These are phyloP conservation scores for Flaveria brownii DNA, from an alignment of 129 eudicot species.

Conservation along the genomic window DNA sequence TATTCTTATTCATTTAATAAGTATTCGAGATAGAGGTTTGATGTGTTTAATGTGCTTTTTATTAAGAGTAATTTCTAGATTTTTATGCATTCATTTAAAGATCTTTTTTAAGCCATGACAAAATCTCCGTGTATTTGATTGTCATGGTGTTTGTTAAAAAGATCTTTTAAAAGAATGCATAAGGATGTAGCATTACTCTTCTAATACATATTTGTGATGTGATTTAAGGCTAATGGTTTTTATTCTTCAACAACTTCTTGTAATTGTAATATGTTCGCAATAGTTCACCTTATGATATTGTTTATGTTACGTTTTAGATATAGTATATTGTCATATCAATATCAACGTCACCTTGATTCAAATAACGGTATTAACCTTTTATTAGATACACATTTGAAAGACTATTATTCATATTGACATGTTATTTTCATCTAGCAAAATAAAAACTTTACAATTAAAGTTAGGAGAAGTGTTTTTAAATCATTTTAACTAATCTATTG, in stretches of 20 bases:
- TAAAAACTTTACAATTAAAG: too few relatives aligned
- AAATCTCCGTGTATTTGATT: not conserved
- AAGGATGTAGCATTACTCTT: not conserved
- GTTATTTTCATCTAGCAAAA: too few relatives aligned
- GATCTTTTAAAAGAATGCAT: not conserved
- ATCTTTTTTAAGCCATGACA: slow-evolving; percentile 8
- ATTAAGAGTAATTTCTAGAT: slow-evolving; percentile 6
- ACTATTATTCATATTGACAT: too few relatives aligned
- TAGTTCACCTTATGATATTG: not conserved
- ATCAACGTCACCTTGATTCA: not conserved
- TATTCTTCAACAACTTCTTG: slow-evolving; percentile 3
- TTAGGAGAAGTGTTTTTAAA: too few relatives aligned
- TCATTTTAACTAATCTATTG: too few relatives aligned
- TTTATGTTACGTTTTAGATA: not conserved
- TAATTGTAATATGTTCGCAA: slow-evolving; percentile 7
- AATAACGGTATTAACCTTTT: not conserved
- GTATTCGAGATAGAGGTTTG: not conserved
- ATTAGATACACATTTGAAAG: not conserved
- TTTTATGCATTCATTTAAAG: not conserved
- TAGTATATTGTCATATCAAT: not conserved
- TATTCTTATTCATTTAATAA: slow-evolving; percentile 9
- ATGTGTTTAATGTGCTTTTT: not conserved
- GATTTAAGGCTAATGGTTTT: not conserved
- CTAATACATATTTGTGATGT: not conserved
- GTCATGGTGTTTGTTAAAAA: not conserved